Evolutionary conservation across 306 rosid species (phyloP).

Genomic region (Sesbania bispinosa): DNA sequence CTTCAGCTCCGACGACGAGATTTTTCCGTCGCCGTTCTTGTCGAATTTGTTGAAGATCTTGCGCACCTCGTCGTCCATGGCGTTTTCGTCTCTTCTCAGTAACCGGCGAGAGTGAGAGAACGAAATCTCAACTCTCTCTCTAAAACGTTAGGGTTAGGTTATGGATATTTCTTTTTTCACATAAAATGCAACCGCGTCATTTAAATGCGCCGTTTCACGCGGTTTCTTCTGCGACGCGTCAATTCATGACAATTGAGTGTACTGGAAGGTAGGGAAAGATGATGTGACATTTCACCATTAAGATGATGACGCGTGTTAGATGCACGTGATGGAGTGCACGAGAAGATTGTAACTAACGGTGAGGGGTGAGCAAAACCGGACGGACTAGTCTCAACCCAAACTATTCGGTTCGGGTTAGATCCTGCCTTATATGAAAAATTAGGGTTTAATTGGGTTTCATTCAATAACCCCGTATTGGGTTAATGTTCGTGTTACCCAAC

Average conservation of each 20-base stretch:
- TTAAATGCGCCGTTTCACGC: slow-evolving; percentile 39
- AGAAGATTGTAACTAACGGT: too few species aligned
- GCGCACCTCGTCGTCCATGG: slow-evolving; percentile 70
- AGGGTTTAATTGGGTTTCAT: too few species aligned
- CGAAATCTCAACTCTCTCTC: background rate
- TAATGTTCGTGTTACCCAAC: too few species aligned
- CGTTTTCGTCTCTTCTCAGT: background rate
- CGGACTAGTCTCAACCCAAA: too few species aligned
- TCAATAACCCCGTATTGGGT: too few species aligned
- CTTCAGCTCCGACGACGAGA: slow-evolving; percentile 62
- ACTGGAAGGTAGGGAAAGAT: background rate
- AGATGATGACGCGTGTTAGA: background rate
- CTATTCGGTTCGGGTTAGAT: too few species aligned
- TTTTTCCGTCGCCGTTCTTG: slow-evolving; percentile 86
- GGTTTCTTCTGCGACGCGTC: slow-evolving; percentile 27
- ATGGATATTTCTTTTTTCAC: background rate
- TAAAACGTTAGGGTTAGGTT: background rate
- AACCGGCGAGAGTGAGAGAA: background rate
- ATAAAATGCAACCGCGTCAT: background rate
- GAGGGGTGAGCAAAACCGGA: too few species aligned
- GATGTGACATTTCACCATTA: background rate
- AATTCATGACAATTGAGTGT: too few species aligned
- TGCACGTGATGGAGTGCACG: background rate
- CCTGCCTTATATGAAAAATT: too few species aligned
- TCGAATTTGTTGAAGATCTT: slow-evolving; percentile 82